phyloP scores from a whole-genome alignment of 2,329 filamentous ascomycete species.

The Mycocentrospora acerina region DNA sequence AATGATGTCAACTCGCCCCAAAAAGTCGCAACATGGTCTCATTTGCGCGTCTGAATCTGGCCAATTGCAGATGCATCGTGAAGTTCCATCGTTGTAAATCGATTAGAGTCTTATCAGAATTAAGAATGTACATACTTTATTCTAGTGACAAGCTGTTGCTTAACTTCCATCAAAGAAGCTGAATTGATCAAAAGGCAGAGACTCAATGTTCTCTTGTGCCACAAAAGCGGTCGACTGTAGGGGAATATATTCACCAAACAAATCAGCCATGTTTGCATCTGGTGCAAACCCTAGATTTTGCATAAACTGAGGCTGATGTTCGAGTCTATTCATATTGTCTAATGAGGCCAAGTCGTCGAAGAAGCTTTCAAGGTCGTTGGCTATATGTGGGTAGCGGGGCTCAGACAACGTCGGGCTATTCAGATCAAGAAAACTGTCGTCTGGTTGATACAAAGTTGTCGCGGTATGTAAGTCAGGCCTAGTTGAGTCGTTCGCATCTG shows the following conservation, averaged over 20 bases:
- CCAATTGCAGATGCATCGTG: too few relatives aligned
- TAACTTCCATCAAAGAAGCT: conserved; percentile 29
- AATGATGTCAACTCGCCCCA: too few relatives aligned
- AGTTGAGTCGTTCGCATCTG: conserved; percentile 10
- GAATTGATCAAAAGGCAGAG: conserved; percentile 26
- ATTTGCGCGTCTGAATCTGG: too few relatives aligned
- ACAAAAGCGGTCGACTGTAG: conserved; percentile 39
- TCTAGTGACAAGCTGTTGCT: not conserved
- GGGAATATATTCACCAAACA: conserved; percentile 49
- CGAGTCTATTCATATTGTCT: conserved; percentile 55
- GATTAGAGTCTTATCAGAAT: not conserved
- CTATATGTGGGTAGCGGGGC: conserved; percentile 37
- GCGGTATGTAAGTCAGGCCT: conserved; percentile 12
- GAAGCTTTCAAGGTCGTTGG: conserved; percentile 52
- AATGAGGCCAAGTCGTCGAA: conserved; percentile 61
- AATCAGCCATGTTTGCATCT: conserved; percentile 60
- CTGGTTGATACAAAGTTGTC: conserved; percentile 5
- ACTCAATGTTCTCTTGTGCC: conserved; percentile 16
- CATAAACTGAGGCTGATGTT: conserved; percentile 65
- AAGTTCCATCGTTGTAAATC: too few relatives aligned
- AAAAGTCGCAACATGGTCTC: too few relatives aligned
- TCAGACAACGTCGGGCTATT: conserved; percentile 12
- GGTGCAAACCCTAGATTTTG: conserved; percentile 66
- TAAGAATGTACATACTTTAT: not conserved
- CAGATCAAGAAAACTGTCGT: conserved; percentile 4